These are phyloP conservation scores for Paulownia fortunei DNA, from an alignment of 257 asterid genomes.

Conservation along the genomic window DNA sequence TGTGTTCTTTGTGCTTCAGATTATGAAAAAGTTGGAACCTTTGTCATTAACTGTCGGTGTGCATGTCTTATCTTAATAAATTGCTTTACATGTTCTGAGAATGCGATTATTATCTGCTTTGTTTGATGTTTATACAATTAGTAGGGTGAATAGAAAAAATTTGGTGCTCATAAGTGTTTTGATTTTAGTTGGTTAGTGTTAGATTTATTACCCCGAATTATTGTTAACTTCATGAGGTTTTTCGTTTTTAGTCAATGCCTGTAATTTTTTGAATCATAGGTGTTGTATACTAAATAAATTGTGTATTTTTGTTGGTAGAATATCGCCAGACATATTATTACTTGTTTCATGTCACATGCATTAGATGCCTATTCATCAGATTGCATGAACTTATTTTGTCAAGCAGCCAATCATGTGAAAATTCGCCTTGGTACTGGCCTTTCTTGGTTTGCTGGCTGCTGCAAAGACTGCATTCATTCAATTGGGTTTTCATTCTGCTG, in stretches of 20 bases:
- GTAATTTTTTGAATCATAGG: too few species aligned
- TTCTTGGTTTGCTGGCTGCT: conserved; percentile 8
- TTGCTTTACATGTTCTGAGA: not conserved
- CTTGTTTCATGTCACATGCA: not conserved
- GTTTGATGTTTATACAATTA: too few species aligned
- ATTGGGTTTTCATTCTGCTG: not conserved
- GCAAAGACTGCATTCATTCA: conserved; percentile 5
- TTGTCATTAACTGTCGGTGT: not conserved
- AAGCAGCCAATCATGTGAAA: not conserved
- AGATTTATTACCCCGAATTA: too few species aligned
- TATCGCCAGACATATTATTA: not conserved
- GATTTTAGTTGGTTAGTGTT: too few species aligned
- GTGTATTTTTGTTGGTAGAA: not conserved
- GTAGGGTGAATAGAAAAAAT: not conserved
- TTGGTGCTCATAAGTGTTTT: too few species aligned
- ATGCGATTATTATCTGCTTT: not conserved
- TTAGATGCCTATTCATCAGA: not conserved
- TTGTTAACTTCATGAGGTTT: too few species aligned
- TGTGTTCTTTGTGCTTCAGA: conserved; percentile 22
- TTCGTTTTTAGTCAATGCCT: too few species aligned
- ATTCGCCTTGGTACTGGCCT: not conserved
- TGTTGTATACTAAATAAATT: not conserved
- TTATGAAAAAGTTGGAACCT: conserved; percentile 27
- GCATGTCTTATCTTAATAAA: not conserved
- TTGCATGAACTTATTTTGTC: not conserved